A percentile compares a stretch with the other conserved stretches of the same genome.
Conservation (phyloP, 805 yeast species). For the Yarrowia sp. region DNA sequence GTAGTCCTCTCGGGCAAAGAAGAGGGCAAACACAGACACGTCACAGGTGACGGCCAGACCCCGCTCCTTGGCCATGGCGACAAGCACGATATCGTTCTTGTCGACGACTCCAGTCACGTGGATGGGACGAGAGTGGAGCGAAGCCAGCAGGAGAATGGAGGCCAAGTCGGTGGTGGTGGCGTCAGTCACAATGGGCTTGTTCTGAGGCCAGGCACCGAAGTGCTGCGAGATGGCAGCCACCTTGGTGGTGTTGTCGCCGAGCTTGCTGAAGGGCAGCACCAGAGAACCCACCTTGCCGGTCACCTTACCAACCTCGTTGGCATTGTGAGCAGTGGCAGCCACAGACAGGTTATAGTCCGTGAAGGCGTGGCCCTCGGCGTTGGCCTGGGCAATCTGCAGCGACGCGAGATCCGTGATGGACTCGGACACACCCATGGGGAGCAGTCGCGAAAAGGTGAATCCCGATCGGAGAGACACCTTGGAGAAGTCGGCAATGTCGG, state of each 20-base stretch:
- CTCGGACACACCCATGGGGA: conserved; percentile 69
- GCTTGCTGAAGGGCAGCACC: conserved; percentile 75
- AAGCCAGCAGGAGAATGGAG: conserved; percentile 84
- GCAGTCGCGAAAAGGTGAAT: conserved; percentile 77
- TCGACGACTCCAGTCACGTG: conserved; percentile 86
- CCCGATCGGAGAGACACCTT: conserved; percentile 78
- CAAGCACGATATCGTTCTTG: conserved; percentile 77
- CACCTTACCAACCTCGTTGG: conserved; percentile 58
- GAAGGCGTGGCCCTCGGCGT: conserved; percentile 54
- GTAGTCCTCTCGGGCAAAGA: conserved; percentile 63
- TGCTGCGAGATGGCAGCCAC: conserved; percentile 79
- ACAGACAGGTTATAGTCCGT: conserved; percentile 81
- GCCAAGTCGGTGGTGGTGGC: conserved; percentile 91
- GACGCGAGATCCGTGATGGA: conserved; percentile 64
- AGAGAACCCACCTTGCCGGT: conserved; percentile 70
- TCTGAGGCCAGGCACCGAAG: conserved; percentile 77
- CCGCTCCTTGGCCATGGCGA: conserved; percentile 80
- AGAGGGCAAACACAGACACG: conserved; percentile 75
- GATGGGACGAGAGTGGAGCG: conserved; percentile 77
- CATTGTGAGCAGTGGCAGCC: conserved; percentile 75
- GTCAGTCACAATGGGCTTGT: conserved; percentile 85
- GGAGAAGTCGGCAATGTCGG: conserved; percentile 64
- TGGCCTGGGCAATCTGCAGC: conserved; percentile 60
- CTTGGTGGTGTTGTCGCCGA: conserved; percentile 54
- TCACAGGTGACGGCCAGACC: conserved; percentile 84